Conservation (phyloP, 768 basidiomycete species). For the Leccinum uliginosum region DNA sequence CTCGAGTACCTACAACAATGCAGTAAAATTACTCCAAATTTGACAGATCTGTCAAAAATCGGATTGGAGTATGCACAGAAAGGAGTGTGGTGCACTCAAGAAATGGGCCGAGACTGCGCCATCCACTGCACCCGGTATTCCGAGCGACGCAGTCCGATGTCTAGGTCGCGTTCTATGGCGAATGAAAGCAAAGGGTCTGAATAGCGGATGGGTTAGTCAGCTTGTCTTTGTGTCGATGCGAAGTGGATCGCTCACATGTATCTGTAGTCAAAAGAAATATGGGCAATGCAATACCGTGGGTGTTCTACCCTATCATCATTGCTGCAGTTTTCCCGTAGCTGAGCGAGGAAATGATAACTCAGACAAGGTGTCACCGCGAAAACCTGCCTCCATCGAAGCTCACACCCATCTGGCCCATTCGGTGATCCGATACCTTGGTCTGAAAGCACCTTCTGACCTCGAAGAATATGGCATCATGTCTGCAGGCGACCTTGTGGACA, state of each 20-base stretch:
- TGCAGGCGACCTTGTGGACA: slow-evolving; percentile 59
- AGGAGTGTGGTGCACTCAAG: slow-evolving; percentile 70
- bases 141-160: slow-evolving; percentile 76
- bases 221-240: neutral
- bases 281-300: slow-evolving; percentile 74
- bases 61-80: slow-evolving; percentile 74
- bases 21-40: neutral
- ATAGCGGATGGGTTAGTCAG: slow-evolving; percentile 53
- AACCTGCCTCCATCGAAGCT: slow-evolving; percentile 44
- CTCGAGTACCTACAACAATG: neutral
- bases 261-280: slow-evolving; percentile 56
- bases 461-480: slow-evolving; percentile 52
- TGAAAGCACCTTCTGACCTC: slow-evolving; percentile 56
- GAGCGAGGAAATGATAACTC: neutral
- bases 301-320: slow-evolving; percentile 3
- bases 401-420: slow-evolving; percentile 72
- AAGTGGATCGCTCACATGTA: neutral
- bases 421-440: slow-evolving; percentile 64
- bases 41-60: slow-evolving; percentile 59
- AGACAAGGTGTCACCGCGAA: slow-evolving; percentile 58
- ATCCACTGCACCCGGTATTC: slow-evolving; percentile 44
- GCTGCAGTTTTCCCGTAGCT: neutral
- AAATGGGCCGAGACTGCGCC: slow-evolving; percentile 52
- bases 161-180: slow-evolving; percentile 73
- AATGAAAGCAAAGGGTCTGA: slow-evolving; percentile 49